Base-by-base conservation (phyloP, 2,329 filamentous ascomycete species). In the Aureobasidium uvarum region DNA sequence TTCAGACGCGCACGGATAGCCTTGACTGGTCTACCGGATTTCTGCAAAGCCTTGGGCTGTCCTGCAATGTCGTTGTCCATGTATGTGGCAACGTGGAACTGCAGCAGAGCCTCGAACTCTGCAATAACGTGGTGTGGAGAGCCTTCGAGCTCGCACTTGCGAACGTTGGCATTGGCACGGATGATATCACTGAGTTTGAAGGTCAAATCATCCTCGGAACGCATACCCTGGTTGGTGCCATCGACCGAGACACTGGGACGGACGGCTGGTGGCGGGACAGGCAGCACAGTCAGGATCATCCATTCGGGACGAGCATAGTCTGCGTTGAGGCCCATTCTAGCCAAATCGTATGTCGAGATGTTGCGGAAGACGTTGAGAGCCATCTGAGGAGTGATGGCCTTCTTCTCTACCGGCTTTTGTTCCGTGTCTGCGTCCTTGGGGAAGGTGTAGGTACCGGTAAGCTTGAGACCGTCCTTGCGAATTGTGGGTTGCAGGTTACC, bases 61-160 rank as follows among this genome's bases (percentile, higher is more conserved):
- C 94, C 93, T 69, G 96, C 95, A 78, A 98, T 97, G 76, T 99
- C 94, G 73, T 99, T 99, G 79, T 99, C 95, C 96, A 99, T 99
- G 79, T 97, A 96, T 0, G 96, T 99, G 50, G 96, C 96, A 67
- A 99, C 93, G 74, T 99, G 96, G 75, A 96, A 99, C 75, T 99
- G 96, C 43, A 99, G 82, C 38, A 99, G 81, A 69, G 89, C 87
- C 77, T 96, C 92, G 66, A 97, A 98, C 73, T 99, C 95, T 66
- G 88, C 86, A 18, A 92, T 86, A 70, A 98, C 92, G 78, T 99
- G 95, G 69, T 91, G 88, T 0, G 95, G 92, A 3, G 93, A 93
- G 66, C 95, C 95, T 77, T 97, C 92, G 66, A 91, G 87, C 72
- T 96, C 91, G 67, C 92, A 95, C 71, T 95, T 89, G 71, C 91